Evolutionary conservation across 192 early-diverging fungal species (phyloP).

Genomic region (Geranomyces variabilis): DNA sequence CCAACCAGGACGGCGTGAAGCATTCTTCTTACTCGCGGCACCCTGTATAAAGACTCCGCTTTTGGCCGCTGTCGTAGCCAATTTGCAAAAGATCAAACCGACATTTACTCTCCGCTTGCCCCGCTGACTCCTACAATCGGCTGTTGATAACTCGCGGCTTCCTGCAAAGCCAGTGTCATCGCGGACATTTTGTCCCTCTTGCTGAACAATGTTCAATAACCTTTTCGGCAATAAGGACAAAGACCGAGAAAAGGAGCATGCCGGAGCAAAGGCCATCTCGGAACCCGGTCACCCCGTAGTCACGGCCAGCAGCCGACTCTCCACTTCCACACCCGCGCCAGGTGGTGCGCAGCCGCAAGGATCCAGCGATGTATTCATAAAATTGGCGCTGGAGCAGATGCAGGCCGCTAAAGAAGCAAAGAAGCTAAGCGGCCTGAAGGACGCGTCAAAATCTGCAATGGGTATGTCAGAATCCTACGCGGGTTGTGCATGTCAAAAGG

Average conservation of each 20-base stretch:
- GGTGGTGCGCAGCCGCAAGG: conserved; percentile 9
- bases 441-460: conserved; percentile 45
- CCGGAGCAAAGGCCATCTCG: not conserved
- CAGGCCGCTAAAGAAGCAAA: conserved; percentile 50
- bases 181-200: no score
- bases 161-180: no score
- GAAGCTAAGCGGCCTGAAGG: conserved; percentile 41
- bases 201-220: conserved; percentile 25
- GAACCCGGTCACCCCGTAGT: conserved; percentile 4
- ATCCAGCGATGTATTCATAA: conserved; percentile 54
- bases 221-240: conserved; percentile 21
- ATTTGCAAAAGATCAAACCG: no score
- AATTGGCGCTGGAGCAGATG: conserved; percentile 51
- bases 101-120: no score
- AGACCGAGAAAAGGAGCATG: not conserved
- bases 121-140: no score
- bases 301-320: not conserved
- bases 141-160: no score
- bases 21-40: no score
- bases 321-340: not conserved
- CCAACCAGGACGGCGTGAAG: no score
- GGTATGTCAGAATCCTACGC: conserved; percentile 28
- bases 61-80: no score
- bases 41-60: no score
- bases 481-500: no score